phyloP scores from a whole-genome alignment of 768 basidiomycete genomes.

The Astraeus odoratus region DNA sequence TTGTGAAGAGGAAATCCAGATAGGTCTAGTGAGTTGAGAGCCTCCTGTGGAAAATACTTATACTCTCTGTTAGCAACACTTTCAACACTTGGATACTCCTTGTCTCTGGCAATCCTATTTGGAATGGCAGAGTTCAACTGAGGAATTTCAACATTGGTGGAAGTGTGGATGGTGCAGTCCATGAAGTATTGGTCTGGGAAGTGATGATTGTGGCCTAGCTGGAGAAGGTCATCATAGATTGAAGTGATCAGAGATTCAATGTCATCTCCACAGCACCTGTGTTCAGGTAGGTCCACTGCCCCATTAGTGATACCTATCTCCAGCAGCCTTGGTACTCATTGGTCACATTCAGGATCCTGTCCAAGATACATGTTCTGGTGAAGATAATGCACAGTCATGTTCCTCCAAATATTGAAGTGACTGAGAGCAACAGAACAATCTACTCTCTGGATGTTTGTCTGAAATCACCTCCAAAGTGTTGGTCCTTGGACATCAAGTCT shows the following conservation, averaged over 20 bases:
- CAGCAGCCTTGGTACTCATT: conserved; percentile 31
- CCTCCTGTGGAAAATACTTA: too few relatives aligned
- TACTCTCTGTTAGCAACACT: too few relatives aligned
- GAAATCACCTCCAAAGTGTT: too few relatives aligned
- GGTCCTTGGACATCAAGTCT: too few relatives aligned
- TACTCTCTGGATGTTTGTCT: too few relatives aligned
- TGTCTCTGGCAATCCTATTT: too few relatives aligned
- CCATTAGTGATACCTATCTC: conserved; percentile 24
- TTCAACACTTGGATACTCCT: too few relatives aligned
- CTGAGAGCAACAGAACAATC: too few relatives aligned
- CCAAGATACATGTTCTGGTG: conserved; percentile 35
- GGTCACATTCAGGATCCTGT: too few relatives aligned
- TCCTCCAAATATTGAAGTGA: conserved; percentile 25
- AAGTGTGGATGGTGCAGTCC: conserved; percentile 23
- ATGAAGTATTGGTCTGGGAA: conserved; percentile 21
- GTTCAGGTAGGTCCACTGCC: background rate
- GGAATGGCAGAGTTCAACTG: too few relatives aligned
- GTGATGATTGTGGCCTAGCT: conserved; percentile 3
- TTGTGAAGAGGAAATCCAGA: too few relatives aligned
- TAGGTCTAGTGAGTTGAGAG: too few relatives aligned
- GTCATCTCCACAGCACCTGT: background rate
- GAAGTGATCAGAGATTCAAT: conserved; percentile 9
- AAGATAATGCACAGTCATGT: conserved; percentile 26
- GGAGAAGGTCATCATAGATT: conserved; percentile 20
- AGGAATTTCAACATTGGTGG: conserved; percentile 22